These are phyloP conservation scores for Ehretia macrophylla DNA, from an alignment of 257 asterid genomes.

Conservation along the genomic window DNA sequence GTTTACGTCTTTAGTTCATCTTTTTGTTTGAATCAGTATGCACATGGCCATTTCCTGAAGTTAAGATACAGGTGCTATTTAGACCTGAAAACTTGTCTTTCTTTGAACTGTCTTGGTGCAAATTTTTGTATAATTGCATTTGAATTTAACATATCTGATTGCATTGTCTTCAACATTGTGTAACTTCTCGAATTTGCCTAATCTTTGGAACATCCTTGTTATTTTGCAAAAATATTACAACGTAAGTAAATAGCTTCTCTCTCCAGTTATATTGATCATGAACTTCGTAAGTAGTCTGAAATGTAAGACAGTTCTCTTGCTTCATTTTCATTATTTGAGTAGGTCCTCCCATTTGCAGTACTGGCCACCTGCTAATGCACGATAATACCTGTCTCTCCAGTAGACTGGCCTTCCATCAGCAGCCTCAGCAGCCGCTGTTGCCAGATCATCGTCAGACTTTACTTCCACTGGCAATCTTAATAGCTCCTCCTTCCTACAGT, in stretches of 20 bases:
- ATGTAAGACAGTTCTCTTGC: background rate
- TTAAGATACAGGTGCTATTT: too few species aligned
- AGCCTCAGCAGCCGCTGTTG: conserved; percentile 75
- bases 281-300: background rate
- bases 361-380: conserved; percentile 79
- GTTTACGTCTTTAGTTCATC: too few species aligned
- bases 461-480: conserved; percentile 69
- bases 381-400: conserved; percentile 74
- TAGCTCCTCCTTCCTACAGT: conserved; percentile 69
- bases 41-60: too few species aligned
- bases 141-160: too few species aligned
- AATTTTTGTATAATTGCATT: too few species aligned
- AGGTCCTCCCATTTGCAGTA: conserved; percentile 85
- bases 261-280: background rate
- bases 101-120: too few species aligned
- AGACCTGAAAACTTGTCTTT: too few species aligned
- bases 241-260: background rate
- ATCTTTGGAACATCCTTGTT: background rate
- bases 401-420: conserved; percentile 83
- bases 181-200: too few species aligned
- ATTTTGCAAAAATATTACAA: background rate
- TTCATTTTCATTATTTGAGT: conserved; percentile 21
- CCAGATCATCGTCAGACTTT: conserved; percentile 66
- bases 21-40: too few species aligned
- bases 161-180: too few species aligned